Evolutionary conservation across 257 asterid genomes (phyloP), one percentile per base, ranked within the genome.

Genomic region (Solanum virginianum): DNA sequence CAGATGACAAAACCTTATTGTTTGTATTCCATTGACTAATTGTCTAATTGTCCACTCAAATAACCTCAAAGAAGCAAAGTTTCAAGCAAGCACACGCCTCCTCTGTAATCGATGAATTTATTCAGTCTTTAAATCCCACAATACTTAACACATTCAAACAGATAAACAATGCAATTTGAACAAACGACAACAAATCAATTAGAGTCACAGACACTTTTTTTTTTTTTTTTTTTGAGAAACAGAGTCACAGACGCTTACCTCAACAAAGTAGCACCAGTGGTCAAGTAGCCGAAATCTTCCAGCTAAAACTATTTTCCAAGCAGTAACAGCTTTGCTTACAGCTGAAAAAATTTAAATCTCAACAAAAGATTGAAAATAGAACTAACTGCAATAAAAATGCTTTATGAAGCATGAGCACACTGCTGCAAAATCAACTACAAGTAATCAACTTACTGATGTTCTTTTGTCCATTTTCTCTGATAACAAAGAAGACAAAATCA

Each of bases 391-490:
- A 17, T 24, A 17, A 5, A 32, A 26, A 51, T 77, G 63, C 16
- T 77, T 51, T 53, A 79, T 16, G 17, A 79, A 79, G 82, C 22
- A 26, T 79, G 45, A 26, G 45, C 17, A 15, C 22, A 10, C 65
- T 79, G 47, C 82, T 79, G 82, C 26, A 79, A 65, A 72, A 26
- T 57, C 45, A 74, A 57, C 49, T 20, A 32, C 10, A 29, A 79
- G 47, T 43, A 68, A 87, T 79, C 63, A 65, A 92, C 99, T 93
- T 91, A 97, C 99, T 89, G 86, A 95, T 94, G 86, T 84, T 95
- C 86, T 91, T 97, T 86, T 97, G 99, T 84, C 99, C 98, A 87
- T 95, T 95, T 89, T 95, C 98, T 88, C 99, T 94, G 93, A 95
- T 94, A 80, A 97, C 89, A 91, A 95, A 94, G 95, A 95, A 97